phyloP scores from a whole-genome alignment of 2,329 filamentous ascomycete genomes.

The Fusarium virguliforme region DNA sequence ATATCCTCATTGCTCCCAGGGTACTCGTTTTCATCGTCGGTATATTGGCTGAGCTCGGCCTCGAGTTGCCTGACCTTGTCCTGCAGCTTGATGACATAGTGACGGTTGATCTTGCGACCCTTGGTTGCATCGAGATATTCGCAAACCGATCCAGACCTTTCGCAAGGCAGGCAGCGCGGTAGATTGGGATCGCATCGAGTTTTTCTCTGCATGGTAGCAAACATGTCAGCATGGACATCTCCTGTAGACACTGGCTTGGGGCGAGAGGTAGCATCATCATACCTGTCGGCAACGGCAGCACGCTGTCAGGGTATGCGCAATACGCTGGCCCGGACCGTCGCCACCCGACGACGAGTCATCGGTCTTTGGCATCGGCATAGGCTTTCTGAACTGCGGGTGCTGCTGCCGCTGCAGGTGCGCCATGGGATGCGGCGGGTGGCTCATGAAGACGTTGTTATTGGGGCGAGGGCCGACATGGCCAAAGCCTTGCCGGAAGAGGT shows the following conservation, averaged over 20 bases:
- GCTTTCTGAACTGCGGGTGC: slow-evolving; percentile 52
- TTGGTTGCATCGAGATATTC: slow-evolving; percentile 96
- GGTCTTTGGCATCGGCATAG: slow-evolving; percentile 51
- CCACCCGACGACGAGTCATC: slow-evolving; percentile 63
- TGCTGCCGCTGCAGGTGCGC: slow-evolving; percentile 44
- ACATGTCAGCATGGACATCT: slow-evolving; percentile 33
- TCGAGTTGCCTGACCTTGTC: slow-evolving; percentile 88
- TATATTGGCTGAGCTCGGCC: slow-evolving; percentile 83
- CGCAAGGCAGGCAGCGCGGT: slow-evolving; percentile 92
- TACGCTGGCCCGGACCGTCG: slow-evolving; percentile 71
- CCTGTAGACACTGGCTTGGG: slow-evolving; percentile 17
- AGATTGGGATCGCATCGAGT: slow-evolving; percentile 95
- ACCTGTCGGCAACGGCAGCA: slow-evolving; percentile 87
- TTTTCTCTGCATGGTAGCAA: slow-evolving; percentile 77
- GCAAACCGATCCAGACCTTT: slow-evolving; percentile 90
- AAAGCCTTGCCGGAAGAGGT: slow-evolving; percentile 73
- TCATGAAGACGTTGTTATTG: slow-evolving; percentile 53
- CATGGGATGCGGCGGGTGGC: slow-evolving; percentile 49
- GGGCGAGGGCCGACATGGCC: slow-evolving; percentile 61
- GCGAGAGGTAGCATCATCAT: slow-evolving; percentile 53
- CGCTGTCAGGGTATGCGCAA: slow-evolving; percentile 85
- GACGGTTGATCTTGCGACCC: slow-evolving; percentile 87
- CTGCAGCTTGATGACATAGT: slow-evolving; percentile 93
- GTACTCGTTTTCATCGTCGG: slow-evolving; percentile 81
- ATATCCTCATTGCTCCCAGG: slow-evolving; percentile 85